These are phyloP conservation scores for Podila minutissima DNA, from an alignment of 192 early-diverging fungal genomes.

Conservation along the genomic window DNA sequence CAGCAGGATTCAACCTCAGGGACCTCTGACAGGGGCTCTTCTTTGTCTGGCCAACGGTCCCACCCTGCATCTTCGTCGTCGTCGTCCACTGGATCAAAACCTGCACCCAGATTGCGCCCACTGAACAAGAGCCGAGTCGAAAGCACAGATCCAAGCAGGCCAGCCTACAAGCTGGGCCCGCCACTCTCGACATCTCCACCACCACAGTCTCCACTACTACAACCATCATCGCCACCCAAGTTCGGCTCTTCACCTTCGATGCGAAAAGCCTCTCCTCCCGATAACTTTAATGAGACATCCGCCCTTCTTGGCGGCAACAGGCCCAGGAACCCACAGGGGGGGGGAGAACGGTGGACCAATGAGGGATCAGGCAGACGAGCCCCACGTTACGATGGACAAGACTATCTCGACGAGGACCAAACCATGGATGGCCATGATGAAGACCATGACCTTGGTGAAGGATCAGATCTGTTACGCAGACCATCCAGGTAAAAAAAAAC, in stretches of 20 bases:
- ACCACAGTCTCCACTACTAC: neutral
- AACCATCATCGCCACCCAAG: neutral
- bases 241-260: neutral
- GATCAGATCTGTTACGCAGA: constrained; percentile 16
- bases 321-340: constrained; percentile 3
- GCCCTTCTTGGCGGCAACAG: constrained; percentile 26
- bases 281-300: constrained; percentile 19
- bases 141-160: constrained; percentile 30
- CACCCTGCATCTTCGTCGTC: neutral
- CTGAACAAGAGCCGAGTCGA: constrained; percentile 31
- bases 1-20: neutral
- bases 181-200: constrained; percentile 10
- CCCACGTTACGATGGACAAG: constrained; percentile 27
- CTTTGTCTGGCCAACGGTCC: neutral
- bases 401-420: neutral
- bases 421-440: neutral
- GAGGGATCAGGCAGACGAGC: constrained; percentile 27
- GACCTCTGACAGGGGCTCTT: neutral
- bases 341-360: constrained; percentile 31
- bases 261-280: neutral
- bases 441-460: neutral
- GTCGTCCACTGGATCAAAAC: neutral
- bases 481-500: constrained; percentile 27
- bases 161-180: constrained; percentile 32
- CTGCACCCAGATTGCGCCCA: constrained; percentile 16